Base-by-base conservation (phyloP, 2,329 filamentous ascomycete genomes). In the Sclerotinia glacialis region DNA sequence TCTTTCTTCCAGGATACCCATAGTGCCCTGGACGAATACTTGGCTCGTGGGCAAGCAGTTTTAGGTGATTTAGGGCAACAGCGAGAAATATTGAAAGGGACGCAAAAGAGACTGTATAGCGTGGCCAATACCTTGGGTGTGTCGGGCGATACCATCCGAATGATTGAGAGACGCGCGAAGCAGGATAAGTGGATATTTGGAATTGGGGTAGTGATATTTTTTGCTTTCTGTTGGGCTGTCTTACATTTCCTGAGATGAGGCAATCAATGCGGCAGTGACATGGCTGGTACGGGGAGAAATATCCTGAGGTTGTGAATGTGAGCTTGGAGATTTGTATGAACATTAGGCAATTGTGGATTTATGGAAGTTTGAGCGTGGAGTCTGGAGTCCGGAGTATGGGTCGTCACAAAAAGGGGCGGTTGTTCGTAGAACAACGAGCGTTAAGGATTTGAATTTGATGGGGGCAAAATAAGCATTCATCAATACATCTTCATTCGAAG, bases 171-270 rank as follows among this genome's bases (percentile, higher is more conserved):
- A 72, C 84, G 95, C 69, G 93, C 95, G 61, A 90, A 88, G 78
- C 91, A 98, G 81, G 95, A 99, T 78, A 98, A 97, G 80, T 98
- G 93, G 93, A 96, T 99, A 46, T 99, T 99, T 78, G 91, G 90
- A 84, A 90, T 82, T 0, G 93, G 95, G 0, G 92, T 94, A 3
- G 79, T 96, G 6, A 79, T 95, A 46, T 99, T 99, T 78, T 91
- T 98, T 74, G 76, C 85, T 47, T 99, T 99, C 77, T 97, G 94
- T 78, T 98, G 92, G 87, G 80, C 95, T 70, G 93, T 96, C 66
- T 77, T 99, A 76, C 90, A 93, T 79, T 98, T 86, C 76, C 78
- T 99, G 79, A 82, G 91, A 76, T 94, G 60, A 56, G 3, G n/a
- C 8, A 37, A 8, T 40, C 4, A 49, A 23, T 49, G 6, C 6